Evolutionary conservation across 768 basidiomycete genomes (phyloP).

Genomic region (Boletus rufocinnamomeus): DNA sequence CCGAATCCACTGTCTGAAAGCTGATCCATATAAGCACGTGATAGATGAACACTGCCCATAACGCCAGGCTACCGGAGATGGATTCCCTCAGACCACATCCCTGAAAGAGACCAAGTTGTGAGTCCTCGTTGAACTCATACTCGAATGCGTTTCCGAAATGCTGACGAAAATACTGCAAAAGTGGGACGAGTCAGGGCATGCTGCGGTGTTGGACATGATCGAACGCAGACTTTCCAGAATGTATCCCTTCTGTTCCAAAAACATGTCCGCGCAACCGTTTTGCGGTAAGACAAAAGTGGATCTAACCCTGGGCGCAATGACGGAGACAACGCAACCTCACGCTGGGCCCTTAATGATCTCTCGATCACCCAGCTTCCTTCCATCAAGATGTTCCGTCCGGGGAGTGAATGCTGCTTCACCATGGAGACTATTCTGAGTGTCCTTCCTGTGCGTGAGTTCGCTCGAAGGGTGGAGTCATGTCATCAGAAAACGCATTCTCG

Average conservation of each 20-base stretch:
- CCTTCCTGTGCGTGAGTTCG: slow-evolving; percentile 53
- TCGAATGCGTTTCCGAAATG: slow-evolving; percentile 85
- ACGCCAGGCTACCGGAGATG: slow-evolving; percentile 15
- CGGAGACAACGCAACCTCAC: slow-evolving; percentile 70
- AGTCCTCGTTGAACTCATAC: slow-evolving; percentile 85
- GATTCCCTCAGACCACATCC: slow-evolving; percentile 74
- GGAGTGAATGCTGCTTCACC: slow-evolving; percentile 41
- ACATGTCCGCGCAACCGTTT: slow-evolving; percentile 13
- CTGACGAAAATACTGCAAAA: slow-evolving; percentile 79
- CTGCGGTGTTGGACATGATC: slow-evolving; percentile 35
- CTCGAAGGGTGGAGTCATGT: slow-evolving; percentile 84
- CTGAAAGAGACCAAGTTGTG: slow-evolving; percentile 74
- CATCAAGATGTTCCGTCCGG: slow-evolving; percentile 63
- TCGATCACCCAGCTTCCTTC: slow-evolving; percentile 78
- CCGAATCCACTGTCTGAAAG: slow-evolving; percentile 66
- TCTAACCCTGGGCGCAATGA: slow-evolving; percentile 74
- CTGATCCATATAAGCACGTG: slow-evolving; percentile 62
- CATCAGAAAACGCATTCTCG: slow-evolving; percentile 73
- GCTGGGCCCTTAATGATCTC: slow-evolving; percentile 72
- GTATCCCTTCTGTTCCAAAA: slow-evolving; percentile 68
- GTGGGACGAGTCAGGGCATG: slow-evolving; percentile 85
- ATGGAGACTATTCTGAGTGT: slow-evolving; percentile 31
- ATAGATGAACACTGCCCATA: slow-evolving; percentile 17
- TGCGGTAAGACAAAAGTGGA: slow-evolving; percentile 5
- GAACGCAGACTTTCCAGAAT: slow-evolving; percentile 79